phyloP scores from a whole-genome alignment of 441 rosid genomes.

The Adansonia madagascariensis region DNA sequence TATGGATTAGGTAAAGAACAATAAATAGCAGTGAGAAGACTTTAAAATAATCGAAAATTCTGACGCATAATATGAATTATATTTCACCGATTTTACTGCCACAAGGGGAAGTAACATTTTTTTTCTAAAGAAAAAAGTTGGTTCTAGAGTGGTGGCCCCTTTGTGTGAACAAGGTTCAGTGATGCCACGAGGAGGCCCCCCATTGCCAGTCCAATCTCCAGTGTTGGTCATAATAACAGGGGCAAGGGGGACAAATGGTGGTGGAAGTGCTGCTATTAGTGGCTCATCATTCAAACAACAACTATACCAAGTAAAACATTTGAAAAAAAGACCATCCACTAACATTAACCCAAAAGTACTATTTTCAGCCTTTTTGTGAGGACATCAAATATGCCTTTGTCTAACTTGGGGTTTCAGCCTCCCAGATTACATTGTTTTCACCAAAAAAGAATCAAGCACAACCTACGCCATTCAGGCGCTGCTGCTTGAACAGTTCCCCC shows the following conservation, averaged over 20 bases:
- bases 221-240: constrained; percentile 37
- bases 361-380: constrained; percentile 36
- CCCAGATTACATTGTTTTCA: constrained; percentile 34
- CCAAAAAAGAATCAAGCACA: constrained; percentile 25
- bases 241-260: constrained; percentile 47
- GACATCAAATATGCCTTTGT: constrained; percentile 25
- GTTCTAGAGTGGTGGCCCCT: constrained; percentile 30
- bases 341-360: constrained; percentile 21
- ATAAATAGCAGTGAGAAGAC: not conserved
- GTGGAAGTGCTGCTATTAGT: constrained; percentile 64
- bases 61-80: not conserved
- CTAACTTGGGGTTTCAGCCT: constrained; percentile 26
- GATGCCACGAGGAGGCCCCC: constrained; percentile 32
- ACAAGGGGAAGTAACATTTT: not conserved
- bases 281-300: constrained; percentile 42
- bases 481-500: constrained; percentile 32
- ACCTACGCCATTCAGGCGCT: constrained; percentile 36
- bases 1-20: constrained; percentile 21
- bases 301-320: constrained; percentile 39
- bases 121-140: constrained; percentile 16
- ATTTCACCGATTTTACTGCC: not conserved
- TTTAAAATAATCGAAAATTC: not conserved
- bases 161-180: constrained; percentile 30
- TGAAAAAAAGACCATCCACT: constrained; percentile 39
- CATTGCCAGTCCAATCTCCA: constrained; percentile 33